Evolutionary conservation across 129 eudicot genomes (phyloP).

Genomic region (Logfia minima): DNA sequence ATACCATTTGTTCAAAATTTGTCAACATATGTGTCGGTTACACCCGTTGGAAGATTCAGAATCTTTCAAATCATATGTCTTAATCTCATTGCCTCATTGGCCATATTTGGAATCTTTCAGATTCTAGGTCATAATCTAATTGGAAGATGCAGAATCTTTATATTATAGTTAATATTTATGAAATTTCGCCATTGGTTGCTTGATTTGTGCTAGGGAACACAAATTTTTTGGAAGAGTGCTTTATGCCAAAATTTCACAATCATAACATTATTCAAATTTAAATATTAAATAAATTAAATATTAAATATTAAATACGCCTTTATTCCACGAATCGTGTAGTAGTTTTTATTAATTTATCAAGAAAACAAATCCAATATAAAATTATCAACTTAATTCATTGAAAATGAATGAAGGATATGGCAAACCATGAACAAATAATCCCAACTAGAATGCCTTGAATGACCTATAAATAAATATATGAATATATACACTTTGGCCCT

Average conservation of each 20-base stretch:
- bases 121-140: neutral
- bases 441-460: neutral
- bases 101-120: neutral
- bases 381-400: neutral
- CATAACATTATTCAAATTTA: neutral
- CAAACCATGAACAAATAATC: neutral
- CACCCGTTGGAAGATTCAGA: slow-evolving; percentile 6
- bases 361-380: neutral
- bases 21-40: slow-evolving; percentile 1
- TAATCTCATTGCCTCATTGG: slow-evolving; percentile 18
- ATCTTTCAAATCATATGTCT: slow-evolving; percentile 1
- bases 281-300: too few relatives aligned
- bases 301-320: neutral
- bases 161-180: slow-evolving; percentile 3
- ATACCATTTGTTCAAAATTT: neutral
- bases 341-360: neutral
- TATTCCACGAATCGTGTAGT: neutral
- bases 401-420: neutral
- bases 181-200: slow-evolving; percentile 21
- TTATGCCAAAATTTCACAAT: slow-evolving; percentile 1
- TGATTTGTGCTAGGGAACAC: slow-evolving; percentile 8
- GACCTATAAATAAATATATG: slow-evolving; percentile 18
- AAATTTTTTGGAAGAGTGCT: neutral
- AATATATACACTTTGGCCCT: neutral
- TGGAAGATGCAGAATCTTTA: slow-evolving; percentile 24